Base-by-base conservation (phyloP, 768 basidiomycete species). In the Amanita rimosa region DNA sequence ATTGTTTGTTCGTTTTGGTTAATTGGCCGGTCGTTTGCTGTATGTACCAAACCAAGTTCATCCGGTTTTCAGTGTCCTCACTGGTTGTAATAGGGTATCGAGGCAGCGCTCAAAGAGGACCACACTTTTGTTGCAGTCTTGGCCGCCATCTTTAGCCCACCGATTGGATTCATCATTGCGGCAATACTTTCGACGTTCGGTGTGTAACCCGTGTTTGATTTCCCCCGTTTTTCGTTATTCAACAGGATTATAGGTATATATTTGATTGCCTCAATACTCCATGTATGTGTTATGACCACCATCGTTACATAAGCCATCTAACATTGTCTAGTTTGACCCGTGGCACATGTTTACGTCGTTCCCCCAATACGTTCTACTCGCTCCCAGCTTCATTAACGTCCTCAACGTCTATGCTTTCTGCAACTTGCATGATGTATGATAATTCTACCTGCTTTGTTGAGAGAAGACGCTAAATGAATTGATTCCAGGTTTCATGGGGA, bases 311-410 rank as follows among this genome's bases (percentile, higher is more conserved):
- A 24, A 3, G 1, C n/a, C 17, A 22, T 24, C 40, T 41, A 6
- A 24, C 4, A 3, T 16, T 43, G 17, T 51, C 10, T 52, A 92
- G 86, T 81, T 89, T 54, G 94, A 97, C 65, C 93, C 93, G 3
- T 97, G 94, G 94, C 94, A 97, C 65, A 85, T 98, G 83, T 83
- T 94, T 65, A 88, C 89, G 22, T 92, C 89, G 56, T 92, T 96
- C 74, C 68, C 83, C 55, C 94, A 94, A 62, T 95, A 94, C 61
- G 68, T 95, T 44, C 83, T 82, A 57, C 64, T 98, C 49, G 95
- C 95, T 8, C 89, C 90, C 1, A 89, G 85, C 57, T 95, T 95
- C 69, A 93, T 85, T 27, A 97, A 96, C 62, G 84, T 98, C 38
- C 76, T 95, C 58, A 95, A 95, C 64, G 88, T 94, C 35, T 97